Evolutionary conservation across 176 grass and related monocot species (phyloP).

Genomic region (Coix lacrymajobi): DNA sequence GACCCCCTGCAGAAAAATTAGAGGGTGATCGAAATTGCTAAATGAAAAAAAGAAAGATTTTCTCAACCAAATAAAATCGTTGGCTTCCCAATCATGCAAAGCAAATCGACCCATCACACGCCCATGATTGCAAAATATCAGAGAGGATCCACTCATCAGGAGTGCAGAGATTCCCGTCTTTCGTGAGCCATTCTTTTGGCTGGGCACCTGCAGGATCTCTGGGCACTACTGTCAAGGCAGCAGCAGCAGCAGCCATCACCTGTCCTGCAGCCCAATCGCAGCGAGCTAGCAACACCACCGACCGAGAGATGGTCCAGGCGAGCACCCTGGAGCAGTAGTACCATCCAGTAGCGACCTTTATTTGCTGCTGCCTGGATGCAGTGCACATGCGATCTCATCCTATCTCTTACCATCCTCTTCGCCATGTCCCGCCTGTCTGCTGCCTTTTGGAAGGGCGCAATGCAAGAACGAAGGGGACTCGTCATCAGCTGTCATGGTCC

Average conservation of each 20-base stretch:
- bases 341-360: background rate
- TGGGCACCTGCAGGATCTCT: background rate
- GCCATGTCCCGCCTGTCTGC: background rate
- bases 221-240: background rate
- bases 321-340: slow-evolving; percentile 2
- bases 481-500: slow-evolving; percentile 1
- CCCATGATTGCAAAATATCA: slow-evolving; percentile 11
- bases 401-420: background rate
- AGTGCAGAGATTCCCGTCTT: slow-evolving; percentile 22
- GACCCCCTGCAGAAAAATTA: background rate
- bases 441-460: background rate
- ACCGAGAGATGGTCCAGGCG: background rate
- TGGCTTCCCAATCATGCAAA: slow-evolving; percentile 23
- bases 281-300: slow-evolving; percentile 1
- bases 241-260: too few relatives aligned
- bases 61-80: background rate
- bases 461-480: background rate
- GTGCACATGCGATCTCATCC: slow-evolving; percentile 33
- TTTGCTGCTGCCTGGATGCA: background rate
- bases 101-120: background rate
- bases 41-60: background rate
- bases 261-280: background rate
- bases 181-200: slow-evolving; percentile 28
- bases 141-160: background rate
- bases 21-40: background rate